Conservation (phyloP, 2,329 filamentous ascomycete genomes). For the Paraphaeosphaeria minitans region DNA sequence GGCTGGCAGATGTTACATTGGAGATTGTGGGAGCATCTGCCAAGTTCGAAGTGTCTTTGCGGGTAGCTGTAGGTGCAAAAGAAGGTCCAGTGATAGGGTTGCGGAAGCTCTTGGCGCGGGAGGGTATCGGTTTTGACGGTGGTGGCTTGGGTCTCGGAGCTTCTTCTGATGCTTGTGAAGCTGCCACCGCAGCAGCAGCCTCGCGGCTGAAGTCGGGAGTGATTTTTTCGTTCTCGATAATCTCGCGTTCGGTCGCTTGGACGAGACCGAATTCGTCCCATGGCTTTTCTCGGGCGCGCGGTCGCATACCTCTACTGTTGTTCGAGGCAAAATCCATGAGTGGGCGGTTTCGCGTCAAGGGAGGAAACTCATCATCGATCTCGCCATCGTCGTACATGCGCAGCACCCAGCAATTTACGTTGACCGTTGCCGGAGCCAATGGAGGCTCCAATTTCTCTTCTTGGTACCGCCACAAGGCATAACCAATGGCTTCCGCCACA, state of each 20-base stretch:
- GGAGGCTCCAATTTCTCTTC: slow-evolving; percentile 75
- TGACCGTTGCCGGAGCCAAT: slow-evolving; percentile 68
- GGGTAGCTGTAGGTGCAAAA: slow-evolving; percentile 52
- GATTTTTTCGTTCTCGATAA: slow-evolving; percentile 68
- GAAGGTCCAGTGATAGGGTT: slow-evolving; percentile 59
- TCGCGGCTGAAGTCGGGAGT: slow-evolving; percentile 71
- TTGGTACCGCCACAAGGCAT: slow-evolving; percentile 77
- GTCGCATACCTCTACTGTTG: slow-evolving; percentile 70
- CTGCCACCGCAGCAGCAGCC: slow-evolving; percentile 38
- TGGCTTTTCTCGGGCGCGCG: slow-evolving; percentile 73
- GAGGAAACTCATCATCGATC: slow-evolving; percentile 83
- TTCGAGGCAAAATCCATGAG: slow-evolving; percentile 79
- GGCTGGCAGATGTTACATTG: slow-evolving; percentile 54
- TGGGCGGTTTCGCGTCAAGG: slow-evolving; percentile 73
- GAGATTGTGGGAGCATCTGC: slow-evolving; percentile 52
- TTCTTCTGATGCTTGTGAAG: slow-evolving; percentile 36
- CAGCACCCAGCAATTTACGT: slow-evolving; percentile 82
- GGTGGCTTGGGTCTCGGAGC: slow-evolving; percentile 24
- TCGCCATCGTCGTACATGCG: slow-evolving; percentile 85
- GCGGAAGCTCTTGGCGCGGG: slow-evolving; percentile 50
- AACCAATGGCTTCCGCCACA: slow-evolving; percentile 80
- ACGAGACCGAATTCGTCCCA: slow-evolving; percentile 85
- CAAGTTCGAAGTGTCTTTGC: slow-evolving; percentile 52
- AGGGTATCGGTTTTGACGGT: slow-evolving; percentile 41
- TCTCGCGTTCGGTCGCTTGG: slow-evolving; percentile 70